Base-by-base conservation (phyloP, 2,329 filamentous ascomycete genomes). In the Ophiostoma populinum region DNA sequence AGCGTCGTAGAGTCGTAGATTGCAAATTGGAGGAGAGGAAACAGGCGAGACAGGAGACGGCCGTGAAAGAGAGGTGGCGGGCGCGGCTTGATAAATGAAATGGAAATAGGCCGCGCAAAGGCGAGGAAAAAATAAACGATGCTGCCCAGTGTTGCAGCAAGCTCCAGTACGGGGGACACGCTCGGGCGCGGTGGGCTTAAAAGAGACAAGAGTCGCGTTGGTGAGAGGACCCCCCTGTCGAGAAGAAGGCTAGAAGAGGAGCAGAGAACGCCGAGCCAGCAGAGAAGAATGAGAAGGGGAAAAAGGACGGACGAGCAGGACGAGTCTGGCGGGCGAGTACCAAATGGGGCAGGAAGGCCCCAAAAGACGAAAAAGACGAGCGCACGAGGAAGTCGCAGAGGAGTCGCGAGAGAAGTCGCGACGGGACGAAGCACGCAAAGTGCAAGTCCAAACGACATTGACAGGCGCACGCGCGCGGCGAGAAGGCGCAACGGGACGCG, bases 271-370 rank as follows among this genome's bases (percentile, higher is more conserved):
- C 20, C n/a, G n/a, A n/a, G n/a, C n/a, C n/a, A n/a, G n/a, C 20
- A 18, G 29, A 31, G 29, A 5, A 24, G 22, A 24, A 8, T 19
- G 12, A 26, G n/a, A 15, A 16, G 24, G n/a, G 8, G 7, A 24
- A 24, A 11, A 7, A 24, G 21, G 13, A 12, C 29, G 20, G 29
- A 31, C n/a, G n/a, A n/a, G n/a, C n/a, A n/a, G n/a, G n/a, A 31
- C 29, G 29, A 31, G 29, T 19, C 17, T 31, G 20, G 16, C 16
- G 28, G 18, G 19, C 18, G 22, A 32, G 20, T 20, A 9, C 30
- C 18, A 22, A 32, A 32, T 22, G 30, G n/a, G 20, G 30, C 21
- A 32, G 18, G 30, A 24, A n/a, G n/a, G n/a, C n/a, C n/a, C n/a
- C n/a, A n/a, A n/a, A n/a, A n/a, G n/a, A n/a, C n/a, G n/a, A n/a